phyloP scores from a whole-genome alignment of 2,329 filamentous ascomycete genomes.

The Aspergillus novofumigatus region DNA sequence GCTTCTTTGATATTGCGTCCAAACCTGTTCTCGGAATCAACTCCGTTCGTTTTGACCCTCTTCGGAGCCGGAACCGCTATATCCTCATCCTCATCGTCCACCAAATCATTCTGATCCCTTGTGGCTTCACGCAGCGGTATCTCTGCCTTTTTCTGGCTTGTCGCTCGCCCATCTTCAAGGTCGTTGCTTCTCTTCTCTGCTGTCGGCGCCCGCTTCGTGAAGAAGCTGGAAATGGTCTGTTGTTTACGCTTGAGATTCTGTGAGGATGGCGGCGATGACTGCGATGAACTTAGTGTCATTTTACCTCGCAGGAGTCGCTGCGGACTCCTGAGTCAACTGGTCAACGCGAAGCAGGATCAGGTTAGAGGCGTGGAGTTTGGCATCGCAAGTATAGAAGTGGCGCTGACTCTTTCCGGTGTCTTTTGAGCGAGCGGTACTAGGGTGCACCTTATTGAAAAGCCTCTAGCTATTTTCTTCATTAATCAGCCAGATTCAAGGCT shows the following conservation, averaged over 20 bases:
- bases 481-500: not conserved
- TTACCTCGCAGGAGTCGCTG: not conserved
- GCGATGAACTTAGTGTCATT: slow-evolving; percentile 35
- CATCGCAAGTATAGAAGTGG: not conserved
- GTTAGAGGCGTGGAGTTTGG: not conserved
- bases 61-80: slow-evolving; percentile 40
- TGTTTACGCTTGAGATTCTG: slow-evolving; percentile 46
- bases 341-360: not conserved
- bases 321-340: not conserved
- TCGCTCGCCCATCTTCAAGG: slow-evolving; percentile 4
- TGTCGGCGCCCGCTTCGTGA: slow-evolving; percentile 55
- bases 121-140: not conserved
- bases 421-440: not conserved
- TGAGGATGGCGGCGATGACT: slow-evolving; percentile 27
- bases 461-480: not conserved
- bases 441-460: not conserved
- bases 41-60: slow-evolving; percentile 31
- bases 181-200: slow-evolving; percentile 14
- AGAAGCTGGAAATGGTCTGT: slow-evolving; percentile 81
- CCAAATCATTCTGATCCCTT: not conserved
- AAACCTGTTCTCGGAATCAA: slow-evolving; percentile 3
- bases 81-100: slow-evolving; percentile 18
- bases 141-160: slow-evolving; percentile 2
- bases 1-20: not conserved
- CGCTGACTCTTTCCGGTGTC: not conserved